Evolutionary conservation across 192 early-diverging fungal genomes (phyloP), one percentile per base, ranked within the genome.

Genomic region (Entomortierella chlamydospora): DNA sequence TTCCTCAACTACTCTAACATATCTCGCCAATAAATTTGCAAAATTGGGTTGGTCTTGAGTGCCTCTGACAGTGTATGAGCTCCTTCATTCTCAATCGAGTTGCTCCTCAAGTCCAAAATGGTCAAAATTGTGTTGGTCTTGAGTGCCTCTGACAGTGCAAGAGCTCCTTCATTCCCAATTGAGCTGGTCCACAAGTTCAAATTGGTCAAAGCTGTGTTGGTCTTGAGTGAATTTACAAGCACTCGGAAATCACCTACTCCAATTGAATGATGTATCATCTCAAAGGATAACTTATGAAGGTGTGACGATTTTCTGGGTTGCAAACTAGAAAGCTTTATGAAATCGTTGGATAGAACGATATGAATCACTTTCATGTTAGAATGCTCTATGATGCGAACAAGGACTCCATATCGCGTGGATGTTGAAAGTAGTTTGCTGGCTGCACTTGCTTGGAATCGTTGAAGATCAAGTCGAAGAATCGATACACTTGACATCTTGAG

Each of bases 181-280:
- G 4, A 6, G 29, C 20, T 52, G 25, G 4, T 8, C 25, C 18
- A 10, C 61, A 64, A 64, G 49, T 37, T 29, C 62, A 64, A 64
- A 64, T 42, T 51, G 33, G 62, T 42, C 50, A 64, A 47, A 64
- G 62, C 51, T 47, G 50, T 23, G 69, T 62, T 71, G 51, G n/a
- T 62, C 59, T 62, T 71, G 69, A 61, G 49, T 62, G 69, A 41
- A 41, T 41, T 41, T 41, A 41, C 39, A 41, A 37, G 33, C 31
- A 57, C 18, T 57, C 29, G 26, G 29, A 2, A 56, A 15, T 56
- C 54, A 31, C 26, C 17, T 17, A 6, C 31, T 33, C 5, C 2
- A 33, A 2, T 33, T 9, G 3, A 0, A 15, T 15, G 26, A 57
- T 10, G 15, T 57, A 9, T n/a, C 56, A 57, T 20, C 31, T 57